phyloP scores from a whole-genome alignment of 2,329 filamentous ascomycete genomes.

The Fusarium dimerum region DNA sequence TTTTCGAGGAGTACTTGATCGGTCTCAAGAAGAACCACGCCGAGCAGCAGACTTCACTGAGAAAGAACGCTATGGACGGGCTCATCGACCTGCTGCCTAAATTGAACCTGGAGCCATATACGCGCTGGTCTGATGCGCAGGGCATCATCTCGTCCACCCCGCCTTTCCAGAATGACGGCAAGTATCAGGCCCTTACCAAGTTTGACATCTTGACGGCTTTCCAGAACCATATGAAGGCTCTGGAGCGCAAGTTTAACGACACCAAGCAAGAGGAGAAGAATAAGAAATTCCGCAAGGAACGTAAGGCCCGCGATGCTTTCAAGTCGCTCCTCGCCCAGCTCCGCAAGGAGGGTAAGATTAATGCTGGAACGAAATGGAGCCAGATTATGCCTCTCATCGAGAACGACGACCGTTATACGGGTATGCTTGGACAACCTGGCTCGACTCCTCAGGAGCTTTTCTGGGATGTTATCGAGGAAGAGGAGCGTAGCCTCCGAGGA shows the following conservation, averaged over 20 bases:
- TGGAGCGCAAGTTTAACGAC: conserved; percentile 92
- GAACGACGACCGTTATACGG: conserved; percentile 78
- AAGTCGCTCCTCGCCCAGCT: conserved; percentile 74
- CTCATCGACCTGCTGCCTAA: conserved; percentile 76
- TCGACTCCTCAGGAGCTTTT: conserved; percentile 90
- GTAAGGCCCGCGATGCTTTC: conserved; percentile 83
- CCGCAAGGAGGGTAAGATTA: conserved; percentile 75
- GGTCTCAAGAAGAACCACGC: conserved; percentile 79
- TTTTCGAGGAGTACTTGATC: conserved; percentile 91
- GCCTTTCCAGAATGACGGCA: conserved; percentile 77
- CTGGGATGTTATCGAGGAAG: conserved; percentile 93
- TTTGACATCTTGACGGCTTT: conserved; percentile 91
- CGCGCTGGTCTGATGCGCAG: conserved; percentile 90
- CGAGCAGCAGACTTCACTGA: conserved; percentile 70
- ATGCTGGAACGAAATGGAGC: conserved; percentile 88
- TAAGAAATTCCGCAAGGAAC: conserved; percentile 76
- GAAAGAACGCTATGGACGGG: conserved; percentile 82
- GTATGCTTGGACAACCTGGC: conserved; percentile 80
- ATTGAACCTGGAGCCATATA: conserved; percentile 87
- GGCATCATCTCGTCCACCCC: conserved; percentile 75
- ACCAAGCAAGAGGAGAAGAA: conserved; percentile 85
- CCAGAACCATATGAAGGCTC: conserved; percentile 89
- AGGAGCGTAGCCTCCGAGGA: conserved; percentile 81
- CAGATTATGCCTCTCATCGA: conserved; percentile 74
- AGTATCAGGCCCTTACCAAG: conserved; percentile 82